These are phyloP conservation scores for Jacaranda mimosifolia DNA, from an alignment of 257 asterid species.

Conservation along the genomic window DNA sequence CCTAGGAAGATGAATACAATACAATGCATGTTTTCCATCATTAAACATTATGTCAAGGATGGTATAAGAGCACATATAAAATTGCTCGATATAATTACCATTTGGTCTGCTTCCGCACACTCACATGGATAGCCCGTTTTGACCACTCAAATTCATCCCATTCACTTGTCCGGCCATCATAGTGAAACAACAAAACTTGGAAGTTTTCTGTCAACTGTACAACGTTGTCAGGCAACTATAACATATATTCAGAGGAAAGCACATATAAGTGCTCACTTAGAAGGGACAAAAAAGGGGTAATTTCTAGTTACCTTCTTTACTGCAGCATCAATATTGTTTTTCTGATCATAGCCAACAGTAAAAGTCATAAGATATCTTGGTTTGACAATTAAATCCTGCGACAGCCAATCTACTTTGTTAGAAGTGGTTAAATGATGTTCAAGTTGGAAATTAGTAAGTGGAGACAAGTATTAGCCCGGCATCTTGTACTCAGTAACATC, in stretches of 20 bases:
- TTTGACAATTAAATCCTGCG: constrained; percentile 77
- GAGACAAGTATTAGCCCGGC: not conserved
- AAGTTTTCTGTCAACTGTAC: constrained; percentile 91
- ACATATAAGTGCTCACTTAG: not conserved
- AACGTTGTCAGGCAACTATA: constrained; percentile 38
- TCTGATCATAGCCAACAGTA: constrained; percentile 85
- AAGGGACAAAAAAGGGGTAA: not conserved
- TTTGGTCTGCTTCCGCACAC: constrained; percentile 80
- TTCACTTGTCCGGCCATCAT: constrained; percentile 87
- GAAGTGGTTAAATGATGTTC: not conserved
- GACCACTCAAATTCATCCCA: constrained; percentile 99
- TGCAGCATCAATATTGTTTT: constrained; percentile 84
- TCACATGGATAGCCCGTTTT: constrained; percentile 81
- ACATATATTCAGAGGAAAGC: constrained; percentile 7
- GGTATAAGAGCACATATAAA: constrained; percentile 1
- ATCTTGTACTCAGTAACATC: too few species aligned
- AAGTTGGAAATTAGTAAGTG: not conserved
- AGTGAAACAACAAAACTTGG: constrained; percentile 82
- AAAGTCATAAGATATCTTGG: constrained; percentile 91
- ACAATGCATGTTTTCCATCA: constrained; percentile 5
- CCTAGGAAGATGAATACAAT: constrained; percentile 52
- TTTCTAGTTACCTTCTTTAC: constrained; percentile 68
- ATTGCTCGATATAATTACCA: constrained; percentile 52
- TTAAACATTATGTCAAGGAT: not conserved
- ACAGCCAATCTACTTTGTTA: constrained; percentile 26